phyloP scores from a whole-genome alignment of 805 yeast species.

The Saccharomycopsis guyanensis region DNA sequence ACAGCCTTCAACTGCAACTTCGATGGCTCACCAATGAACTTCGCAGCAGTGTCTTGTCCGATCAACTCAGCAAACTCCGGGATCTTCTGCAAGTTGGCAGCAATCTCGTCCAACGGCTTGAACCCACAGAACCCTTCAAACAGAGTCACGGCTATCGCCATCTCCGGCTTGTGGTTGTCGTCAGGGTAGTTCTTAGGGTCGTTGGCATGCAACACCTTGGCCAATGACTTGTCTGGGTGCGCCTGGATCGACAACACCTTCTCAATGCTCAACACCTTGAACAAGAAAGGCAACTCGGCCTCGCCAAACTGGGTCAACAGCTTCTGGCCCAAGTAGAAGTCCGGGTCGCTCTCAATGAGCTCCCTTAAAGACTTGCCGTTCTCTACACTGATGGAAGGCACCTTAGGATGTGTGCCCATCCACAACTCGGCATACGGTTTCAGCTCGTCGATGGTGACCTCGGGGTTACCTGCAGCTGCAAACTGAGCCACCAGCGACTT shows the following conservation, averaged over 20 bases:
- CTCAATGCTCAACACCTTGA: conserved; percentile 87
- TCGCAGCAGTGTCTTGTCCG: conserved; percentile 38
- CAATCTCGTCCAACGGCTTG: conserved; percentile 78
- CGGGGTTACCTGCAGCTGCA: conserved; percentile 63
- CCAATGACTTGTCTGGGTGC: conserved; percentile 90
- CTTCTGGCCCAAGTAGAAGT: conserved; percentile 45
- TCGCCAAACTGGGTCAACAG: conserved; percentile 60
- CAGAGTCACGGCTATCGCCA: conserved; percentile 95
- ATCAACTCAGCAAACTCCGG: conserved; percentile 73
- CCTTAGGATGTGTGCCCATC: conserved; percentile 98
- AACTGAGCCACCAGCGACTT: conserved; percentile 84
- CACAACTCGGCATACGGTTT: conserved; percentile 96
- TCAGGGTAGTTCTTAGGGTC: conserved; percentile 97
- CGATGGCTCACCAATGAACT: conserved; percentile 53
- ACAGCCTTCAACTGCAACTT: conserved; percentile 63
- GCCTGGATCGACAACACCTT: conserved; percentile 96
- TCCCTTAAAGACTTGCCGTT: conserved; percentile 58
- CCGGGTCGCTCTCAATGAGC: conserved; percentile 53
- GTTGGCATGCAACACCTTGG: conserved; percentile 58
- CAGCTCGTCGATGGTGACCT: conserved; percentile 52
- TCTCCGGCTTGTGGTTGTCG: conserved; percentile 98
- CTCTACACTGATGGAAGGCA: conserved; percentile 60
- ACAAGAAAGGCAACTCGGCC: conserved; percentile 80
- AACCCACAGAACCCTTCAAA: conserved; percentile 98
- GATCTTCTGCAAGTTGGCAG: conserved; percentile 55